These are phyloP conservation scores for Antarctomyces pellizariae DNA, from an alignment of 495 filamentous ascomycete genomes.

Conservation along the genomic window DNA sequence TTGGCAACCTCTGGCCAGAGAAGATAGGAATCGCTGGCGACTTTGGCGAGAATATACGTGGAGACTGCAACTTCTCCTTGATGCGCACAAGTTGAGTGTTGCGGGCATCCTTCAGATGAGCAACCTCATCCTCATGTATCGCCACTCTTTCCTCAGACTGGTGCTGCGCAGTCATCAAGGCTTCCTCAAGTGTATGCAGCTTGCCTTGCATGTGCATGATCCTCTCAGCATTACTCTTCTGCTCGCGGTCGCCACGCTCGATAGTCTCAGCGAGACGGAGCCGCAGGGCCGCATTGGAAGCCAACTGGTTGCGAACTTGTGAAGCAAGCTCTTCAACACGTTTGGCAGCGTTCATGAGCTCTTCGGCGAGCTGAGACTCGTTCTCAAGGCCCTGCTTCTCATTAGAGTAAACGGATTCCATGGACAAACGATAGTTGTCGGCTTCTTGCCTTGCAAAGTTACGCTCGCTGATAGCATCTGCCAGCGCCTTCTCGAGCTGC, in stretches of 20 bases:
- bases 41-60: constrained; percentile 22
- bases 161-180: constrained; percentile 60
- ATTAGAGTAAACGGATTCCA: constrained; percentile 34
- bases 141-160: constrained; percentile 62
- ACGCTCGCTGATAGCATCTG: constrained; percentile 44
- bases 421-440: constrained; percentile 31
- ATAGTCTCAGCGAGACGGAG: constrained; percentile 70
- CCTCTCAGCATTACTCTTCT: constrained; percentile 48
- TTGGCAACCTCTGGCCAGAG: constrained; percentile 24
- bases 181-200: constrained; percentile 64
- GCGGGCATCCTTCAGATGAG: constrained; percentile 49
- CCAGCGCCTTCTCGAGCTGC: constrained; percentile 37
- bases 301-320: constrained; percentile 57
- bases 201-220: constrained; percentile 66
- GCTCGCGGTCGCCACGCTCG: constrained; percentile 63
- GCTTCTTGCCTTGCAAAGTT: constrained; percentile 40
- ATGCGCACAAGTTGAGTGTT: constrained; percentile 55
- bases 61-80: constrained; percentile 16
- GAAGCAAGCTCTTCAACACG: constrained; percentile 53
- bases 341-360: constrained; percentile 44
- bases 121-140: constrained; percentile 70
- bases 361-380: constrained; percentile 34
- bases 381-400: constrained; percentile 38
- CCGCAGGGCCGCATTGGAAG: constrained; percentile 49
- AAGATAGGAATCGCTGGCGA: constrained; percentile 45